Evolutionary conservation across 495 filamentous ascomycete genomes (phyloP), one percentile per base, ranked within the genome.

Genomic region (Aspergillus heteromorphus): DNA sequence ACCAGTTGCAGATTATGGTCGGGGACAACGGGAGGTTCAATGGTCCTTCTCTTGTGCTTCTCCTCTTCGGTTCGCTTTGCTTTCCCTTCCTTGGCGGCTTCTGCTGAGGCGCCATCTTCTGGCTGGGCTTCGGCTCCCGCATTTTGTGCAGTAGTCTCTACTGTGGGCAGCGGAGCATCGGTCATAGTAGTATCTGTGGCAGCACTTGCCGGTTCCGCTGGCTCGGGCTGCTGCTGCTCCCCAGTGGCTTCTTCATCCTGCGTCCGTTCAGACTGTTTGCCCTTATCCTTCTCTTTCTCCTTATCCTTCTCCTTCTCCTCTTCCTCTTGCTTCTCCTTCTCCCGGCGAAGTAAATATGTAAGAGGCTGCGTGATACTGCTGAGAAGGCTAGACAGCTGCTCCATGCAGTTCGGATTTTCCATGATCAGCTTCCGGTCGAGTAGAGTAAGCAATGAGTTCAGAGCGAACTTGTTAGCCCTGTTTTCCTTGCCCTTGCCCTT

Each of bases 361-460:
- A 99, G 80, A 7, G 95, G 93, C 42, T 87, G 83, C 0, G 93
- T 97, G 51, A 97, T 89, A 60, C 84, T 87, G 61, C 87, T 90
- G 16, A 99, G 78, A 20, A 99, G 74, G 60, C 82, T 82, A 0
- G 95, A 92, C 4, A 99, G 79, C 45, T 89, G 85, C 62, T 97
- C 92, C 91, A 99, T 97, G 49, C 96, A 93, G 10, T 83, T 78
- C 16, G 91, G 89, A 71, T 87, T 99, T 71, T 99, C 92, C 77
- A 95, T 95, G 58, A 97, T 88, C 58, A 97, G 77, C 51, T 87
- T 86, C 17, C 93, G 87, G 66, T 97, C 93, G 36, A 99, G 78
- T 2, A 99, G 81, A 58, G 83, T 83, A 40, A 97, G 78, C 17
- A 99, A 73, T 2, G 91, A 89, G 65, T 97, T 99, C 61, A 99